phyloP scores from a whole-genome alignment of 139 green algal species.

The Auxenochlorella protothecoides region DNA sequence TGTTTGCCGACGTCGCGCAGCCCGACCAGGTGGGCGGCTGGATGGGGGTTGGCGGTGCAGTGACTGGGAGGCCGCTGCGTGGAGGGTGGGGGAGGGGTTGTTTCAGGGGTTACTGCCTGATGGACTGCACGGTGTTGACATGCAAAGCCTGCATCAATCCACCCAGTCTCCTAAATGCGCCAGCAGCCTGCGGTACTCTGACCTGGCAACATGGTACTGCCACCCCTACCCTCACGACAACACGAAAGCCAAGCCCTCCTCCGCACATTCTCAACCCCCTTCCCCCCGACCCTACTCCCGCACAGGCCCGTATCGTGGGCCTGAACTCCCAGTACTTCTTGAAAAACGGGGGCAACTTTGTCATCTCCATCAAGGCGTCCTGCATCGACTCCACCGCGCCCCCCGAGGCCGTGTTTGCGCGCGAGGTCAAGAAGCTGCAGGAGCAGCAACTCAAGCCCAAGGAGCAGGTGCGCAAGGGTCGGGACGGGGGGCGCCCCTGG shows the following conservation, averaged over 20 bases:
- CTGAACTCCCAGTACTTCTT: slow-evolving; percentile 98
- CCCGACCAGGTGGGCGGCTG: slow-evolving; percentile 51
- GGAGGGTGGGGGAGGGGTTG: no score
- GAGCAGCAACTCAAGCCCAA: slow-evolving; percentile 94
- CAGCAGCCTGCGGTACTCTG: no score
- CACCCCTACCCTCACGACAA: no score
- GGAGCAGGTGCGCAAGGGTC: slow-evolving; percentile 62
- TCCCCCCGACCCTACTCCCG: not conserved
- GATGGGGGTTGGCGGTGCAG: no score
- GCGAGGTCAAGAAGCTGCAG: slow-evolving; percentile 97
- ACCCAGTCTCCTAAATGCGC: no score
- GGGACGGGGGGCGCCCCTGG: not conserved
- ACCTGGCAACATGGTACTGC: no score
- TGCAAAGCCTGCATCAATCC: no score
- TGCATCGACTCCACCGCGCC: slow-evolving; percentile 98
- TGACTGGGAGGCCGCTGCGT: no score
- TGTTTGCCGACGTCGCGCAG: slow-evolving; percentile 99
- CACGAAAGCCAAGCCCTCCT: no score
- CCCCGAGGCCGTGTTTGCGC: slow-evolving; percentile 95
- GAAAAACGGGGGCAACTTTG: slow-evolving; percentile 93
- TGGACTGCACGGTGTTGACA: no score
- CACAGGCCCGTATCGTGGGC: slow-evolving; percentile 91
- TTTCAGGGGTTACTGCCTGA: no score
- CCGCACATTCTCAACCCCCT: not conserved
- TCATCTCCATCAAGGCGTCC: slow-evolving; percentile 98